Evolutionary conservation across 768 basidiomycete genomes (phyloP), one percentile per base, ranked within the genome.

Genomic region (Exidia glandulosa): DNA sequence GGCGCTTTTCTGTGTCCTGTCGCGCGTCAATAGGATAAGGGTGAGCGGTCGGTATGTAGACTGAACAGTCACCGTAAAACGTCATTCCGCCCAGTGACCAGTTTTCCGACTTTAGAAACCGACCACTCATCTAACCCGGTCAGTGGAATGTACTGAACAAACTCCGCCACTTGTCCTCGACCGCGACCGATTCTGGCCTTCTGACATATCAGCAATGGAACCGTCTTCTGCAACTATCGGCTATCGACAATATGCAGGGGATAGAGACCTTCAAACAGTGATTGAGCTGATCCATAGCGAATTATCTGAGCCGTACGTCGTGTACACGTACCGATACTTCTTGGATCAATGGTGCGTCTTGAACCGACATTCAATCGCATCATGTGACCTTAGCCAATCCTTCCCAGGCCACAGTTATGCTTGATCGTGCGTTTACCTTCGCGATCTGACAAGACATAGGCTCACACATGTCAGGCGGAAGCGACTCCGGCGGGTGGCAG

Each of bases 251-350:
- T 92, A 93, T 71, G 64, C 73, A 57, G 88, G 88, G 66, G 88
- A 91, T 73, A 74, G 79, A 6, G 90, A 93, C 72, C 78, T 93
- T 48, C 83, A 84, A 4, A 82, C 84, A 64, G 87, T 97, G 67
- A 92, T 95, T 82, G 77, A 80, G 23, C 81, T 97, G 61, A 88
- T 95, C 3, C 88, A 94, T 75, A 86, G 80, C 67, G 94, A 96
- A 74, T 83, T 97, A 67, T 91, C 88, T 64, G 94, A 97, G 73
- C 95, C 95, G 47, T 98, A 93, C 73, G 91, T 95, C 58, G 85
- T 92, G 47, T 97, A 95, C 74, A 97, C 94, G 0, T 97, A 94
- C 66, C 87, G 94, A 2, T 97, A 99, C 71, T 99, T 99, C 71
- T 81, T 99, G 6, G 84, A 93, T 69, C 89, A 94, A 66, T 99